These are phyloP conservation scores for Moniliophthora roreri DNA, from an alignment of 1,284 basidiomycete species.

Conservation along the genomic window DNA sequence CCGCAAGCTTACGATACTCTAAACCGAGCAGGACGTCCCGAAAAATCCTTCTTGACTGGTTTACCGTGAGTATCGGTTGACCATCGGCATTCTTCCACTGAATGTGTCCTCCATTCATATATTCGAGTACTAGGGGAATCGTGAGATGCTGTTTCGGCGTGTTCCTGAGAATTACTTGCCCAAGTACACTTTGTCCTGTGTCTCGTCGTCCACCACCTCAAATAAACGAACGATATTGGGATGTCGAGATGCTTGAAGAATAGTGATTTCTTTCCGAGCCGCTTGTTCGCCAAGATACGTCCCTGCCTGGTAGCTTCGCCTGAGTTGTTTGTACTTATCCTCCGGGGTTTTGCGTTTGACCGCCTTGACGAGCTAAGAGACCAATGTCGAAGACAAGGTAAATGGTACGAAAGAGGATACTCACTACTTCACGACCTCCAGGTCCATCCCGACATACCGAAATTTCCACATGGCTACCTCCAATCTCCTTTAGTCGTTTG, in stretches of 20 bases:
- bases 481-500: background rate
- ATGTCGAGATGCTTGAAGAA: conserved; percentile 85
- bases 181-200: conserved; percentile 81
- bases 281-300: conserved; percentile 33
- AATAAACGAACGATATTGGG: conserved; percentile 78
- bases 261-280: conserved; percentile 79
- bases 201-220: conserved; percentile 87
- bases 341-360: conserved; percentile 32
- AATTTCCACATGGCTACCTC: conserved; percentile 8
- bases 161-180: conserved; percentile 44
- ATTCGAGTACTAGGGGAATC: conserved; percentile 69
- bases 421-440: conserved; percentile 27
- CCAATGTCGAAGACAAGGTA: background rate
- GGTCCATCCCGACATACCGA: conserved; percentile 2
- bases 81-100: conserved; percentile 64
- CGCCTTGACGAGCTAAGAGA: conserved; percentile 34
- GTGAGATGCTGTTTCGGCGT: background rate
- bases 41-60: conserved; percentile 74
- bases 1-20: conserved; percentile 64
- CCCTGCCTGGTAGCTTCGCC: conserved; percentile 30
- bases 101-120: conserved; percentile 82
- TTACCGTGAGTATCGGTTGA: conserved; percentile 68
- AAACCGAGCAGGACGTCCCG: conserved; percentile 82
- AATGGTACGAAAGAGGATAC: conserved; percentile 11
- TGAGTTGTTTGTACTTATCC: conserved; percentile 38